phyloP scores from a whole-genome alignment of 75 land plant species.

The Cryptomeria japonica region DNA sequence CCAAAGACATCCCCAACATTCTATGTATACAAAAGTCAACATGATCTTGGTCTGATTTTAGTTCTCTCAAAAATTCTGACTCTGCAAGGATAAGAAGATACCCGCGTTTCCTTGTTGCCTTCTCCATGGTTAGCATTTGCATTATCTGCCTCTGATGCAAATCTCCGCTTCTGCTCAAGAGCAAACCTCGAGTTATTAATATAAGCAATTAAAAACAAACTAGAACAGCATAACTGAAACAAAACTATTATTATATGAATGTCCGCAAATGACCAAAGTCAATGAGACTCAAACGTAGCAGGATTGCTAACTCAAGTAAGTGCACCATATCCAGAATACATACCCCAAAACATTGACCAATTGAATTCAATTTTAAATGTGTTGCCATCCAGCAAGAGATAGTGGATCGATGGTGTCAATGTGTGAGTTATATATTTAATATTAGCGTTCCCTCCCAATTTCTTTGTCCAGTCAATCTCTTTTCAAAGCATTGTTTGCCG shows the following conservation, averaged over 20 bases:
- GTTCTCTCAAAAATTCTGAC: background rate
- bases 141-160: constrained; percentile 2
- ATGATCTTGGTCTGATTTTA: background rate
- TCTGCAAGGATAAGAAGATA: background rate
- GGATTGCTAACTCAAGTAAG: background rate
- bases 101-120: constrained; percentile 7
- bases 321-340: background rate
- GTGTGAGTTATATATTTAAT: too few relatives aligned
- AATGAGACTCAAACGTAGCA: background rate
- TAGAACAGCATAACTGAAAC: background rate
- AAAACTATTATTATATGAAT: background rate
- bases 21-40: background rate
- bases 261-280: background rate
- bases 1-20: background rate
- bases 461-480: too few relatives aligned
- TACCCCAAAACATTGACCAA: background rate
- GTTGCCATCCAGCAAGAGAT: too few relatives aligned
- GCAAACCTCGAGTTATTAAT: background rate
- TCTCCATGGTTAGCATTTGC: background rate
- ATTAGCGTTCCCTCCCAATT: too few relatives aligned
- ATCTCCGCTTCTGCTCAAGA: background rate
- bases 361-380: background rate
- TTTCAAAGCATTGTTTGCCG: too few relatives aligned
- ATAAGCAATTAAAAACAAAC: background rate
- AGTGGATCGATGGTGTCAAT: too few relatives aligned